Evolutionary conservation across 768 basidiomycete species (phyloP).

Genomic region (Rhizopogon salebrosus): DNA sequence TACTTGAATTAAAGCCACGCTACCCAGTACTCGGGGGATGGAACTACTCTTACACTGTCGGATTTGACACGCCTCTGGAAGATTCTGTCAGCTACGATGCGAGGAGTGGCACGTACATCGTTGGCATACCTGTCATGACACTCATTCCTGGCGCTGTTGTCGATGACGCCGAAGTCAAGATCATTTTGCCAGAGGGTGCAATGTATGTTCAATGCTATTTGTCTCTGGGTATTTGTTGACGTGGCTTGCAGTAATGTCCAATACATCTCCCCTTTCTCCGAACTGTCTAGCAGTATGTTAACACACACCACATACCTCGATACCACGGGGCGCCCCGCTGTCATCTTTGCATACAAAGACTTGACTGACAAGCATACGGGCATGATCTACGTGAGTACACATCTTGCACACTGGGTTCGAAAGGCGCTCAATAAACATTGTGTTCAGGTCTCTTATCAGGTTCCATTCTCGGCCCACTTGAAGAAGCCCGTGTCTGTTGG

Average conservation of each 20-base stretch:
- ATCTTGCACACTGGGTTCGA: background rate
- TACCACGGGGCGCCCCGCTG: constrained; percentile 77
- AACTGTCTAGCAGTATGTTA: constrained; percentile 53
- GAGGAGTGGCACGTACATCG: constrained; percentile 58
- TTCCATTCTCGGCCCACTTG: constrained; percentile 74
- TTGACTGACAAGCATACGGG: constrained; percentile 78
- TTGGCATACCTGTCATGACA: constrained; percentile 85
- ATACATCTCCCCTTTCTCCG: constrained; percentile 72
- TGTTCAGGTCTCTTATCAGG: constrained; percentile 81
- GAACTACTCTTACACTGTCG: constrained; percentile 94
- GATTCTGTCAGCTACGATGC: constrained; percentile 66
- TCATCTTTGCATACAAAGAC: constrained; percentile 68
- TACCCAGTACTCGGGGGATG: constrained; percentile 95
- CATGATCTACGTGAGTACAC: constrained; percentile 69
- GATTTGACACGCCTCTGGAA: constrained; percentile 86
- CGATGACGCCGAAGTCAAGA: constrained; percentile 69
- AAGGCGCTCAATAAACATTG: constrained; percentile 4
- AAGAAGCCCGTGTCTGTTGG: constrained; percentile 83
- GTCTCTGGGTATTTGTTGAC: constrained; percentile 5
- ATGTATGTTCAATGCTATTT: constrained; percentile 50
- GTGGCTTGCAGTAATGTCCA: constrained; percentile 60
- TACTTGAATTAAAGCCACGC: constrained; percentile 81
- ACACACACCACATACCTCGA: constrained; percentile 88
- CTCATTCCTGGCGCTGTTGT: constrained; percentile 75
- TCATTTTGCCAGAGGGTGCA: constrained; percentile 93